Conservation (phyloP, 2,329 filamentous ascomycete species). For the Zymoseptoria crescenta region DNA sequence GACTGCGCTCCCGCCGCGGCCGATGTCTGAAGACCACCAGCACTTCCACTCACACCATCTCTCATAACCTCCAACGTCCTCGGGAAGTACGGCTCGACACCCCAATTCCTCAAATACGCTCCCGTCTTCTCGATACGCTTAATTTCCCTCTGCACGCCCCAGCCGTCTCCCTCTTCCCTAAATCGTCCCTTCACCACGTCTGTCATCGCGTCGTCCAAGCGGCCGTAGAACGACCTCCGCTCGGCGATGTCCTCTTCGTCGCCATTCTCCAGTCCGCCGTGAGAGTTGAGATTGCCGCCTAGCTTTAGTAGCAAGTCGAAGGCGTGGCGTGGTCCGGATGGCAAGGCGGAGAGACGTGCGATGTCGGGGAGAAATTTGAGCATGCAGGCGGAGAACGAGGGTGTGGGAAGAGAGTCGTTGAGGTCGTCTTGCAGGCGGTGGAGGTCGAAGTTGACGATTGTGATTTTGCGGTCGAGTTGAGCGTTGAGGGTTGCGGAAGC, state of each 20-base stretch:
- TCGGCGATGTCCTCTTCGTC: slow-evolving; percentile 42
- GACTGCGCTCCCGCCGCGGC: not conserved
- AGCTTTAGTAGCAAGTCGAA: slow-evolving; percentile 50
- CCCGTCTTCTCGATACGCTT: slow-evolving; percentile 51
- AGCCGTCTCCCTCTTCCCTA: slow-evolving; percentile 43
- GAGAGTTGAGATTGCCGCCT: slow-evolving; percentile 48
- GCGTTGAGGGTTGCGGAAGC: slow-evolving; percentile 46
- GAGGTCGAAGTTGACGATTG: slow-evolving; percentile 50
- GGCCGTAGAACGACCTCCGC: slow-evolving; percentile 43
- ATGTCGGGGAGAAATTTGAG: slow-evolving; percentile 49
- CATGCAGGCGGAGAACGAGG: slow-evolving; percentile 48
- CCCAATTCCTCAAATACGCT: slow-evolving; percentile 44
- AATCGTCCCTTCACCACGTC: slow-evolving; percentile 46
- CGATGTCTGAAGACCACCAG: not conserved
- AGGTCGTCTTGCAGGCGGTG: slow-evolving; percentile 49
- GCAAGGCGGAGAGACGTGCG: slow-evolving; percentile 41
- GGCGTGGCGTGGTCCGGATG: slow-evolving; percentile 41
- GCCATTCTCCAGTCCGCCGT: slow-evolving; percentile 44
- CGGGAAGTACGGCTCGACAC: slow-evolving; percentile 48
- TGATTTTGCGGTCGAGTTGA: slow-evolving; percentile 52
- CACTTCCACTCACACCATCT: slow-evolving; percentile 15
- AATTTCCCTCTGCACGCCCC: slow-evolving; percentile 45
- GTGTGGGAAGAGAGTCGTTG: slow-evolving; percentile 46
- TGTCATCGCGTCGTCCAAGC: slow-evolving; percentile 45
- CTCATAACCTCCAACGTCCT: slow-evolving; percentile 44